Evolutionary conservation across 495 filamentous ascomycete species (phyloP).

Genomic region (Coniosporium apollinis): DNA sequence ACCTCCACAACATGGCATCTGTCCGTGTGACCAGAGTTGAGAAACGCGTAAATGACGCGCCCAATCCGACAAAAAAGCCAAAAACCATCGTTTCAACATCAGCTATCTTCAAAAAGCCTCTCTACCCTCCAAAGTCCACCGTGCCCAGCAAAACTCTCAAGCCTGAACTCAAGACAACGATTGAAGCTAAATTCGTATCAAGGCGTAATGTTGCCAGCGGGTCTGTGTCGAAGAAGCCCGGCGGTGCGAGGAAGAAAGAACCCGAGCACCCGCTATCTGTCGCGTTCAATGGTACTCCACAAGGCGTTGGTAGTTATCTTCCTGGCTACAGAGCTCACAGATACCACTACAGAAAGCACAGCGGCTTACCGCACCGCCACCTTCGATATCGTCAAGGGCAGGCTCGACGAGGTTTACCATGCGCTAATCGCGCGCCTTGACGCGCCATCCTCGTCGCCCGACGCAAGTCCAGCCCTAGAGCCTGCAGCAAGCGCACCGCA

Average conservation of each 20-base stretch:
- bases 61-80: not conserved
- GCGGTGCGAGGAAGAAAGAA: not conserved
- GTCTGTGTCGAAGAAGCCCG: constrained; percentile 3
- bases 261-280: not conserved
- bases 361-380: no score
- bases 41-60: not conserved
- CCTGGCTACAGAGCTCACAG: no score
- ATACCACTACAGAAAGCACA: no score
- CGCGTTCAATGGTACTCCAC: constrained; percentile 9
- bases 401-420: no score
- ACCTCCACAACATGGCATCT: not conserved
- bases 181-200: not conserved
- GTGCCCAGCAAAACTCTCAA: not conserved
- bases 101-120: constrained; percentile 2
- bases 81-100: constrained; percentile 3
- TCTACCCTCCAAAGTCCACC: not conserved
- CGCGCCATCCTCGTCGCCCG: no score
- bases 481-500: no score
- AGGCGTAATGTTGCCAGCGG: not conserved
- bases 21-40: not conserved
- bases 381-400: no score
- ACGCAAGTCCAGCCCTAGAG: no score
- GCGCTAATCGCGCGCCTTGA: no score
- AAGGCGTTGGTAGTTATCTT: no score
- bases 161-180: not conserved